Conservation (phyloP, 2,329 filamentous ascomycete species). For the Reticulascus tulasneorum region DNA sequence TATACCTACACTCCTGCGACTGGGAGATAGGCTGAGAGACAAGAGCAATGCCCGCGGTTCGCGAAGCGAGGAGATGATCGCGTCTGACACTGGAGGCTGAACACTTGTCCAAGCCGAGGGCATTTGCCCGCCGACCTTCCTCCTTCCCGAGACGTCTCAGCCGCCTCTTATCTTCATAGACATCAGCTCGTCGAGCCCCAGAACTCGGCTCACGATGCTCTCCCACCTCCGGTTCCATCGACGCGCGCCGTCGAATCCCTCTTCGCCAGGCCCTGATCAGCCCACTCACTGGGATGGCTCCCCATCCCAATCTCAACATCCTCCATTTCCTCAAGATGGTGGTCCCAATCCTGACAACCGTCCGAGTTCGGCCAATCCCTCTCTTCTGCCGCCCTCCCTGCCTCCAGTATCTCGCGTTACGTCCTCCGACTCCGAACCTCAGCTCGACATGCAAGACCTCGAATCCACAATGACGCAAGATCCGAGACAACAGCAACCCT, state of each 20-base stretch:
- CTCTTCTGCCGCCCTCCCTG: constrained; percentile 42
- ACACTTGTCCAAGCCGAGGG: constrained; percentile 8
- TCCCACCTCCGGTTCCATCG: constrained; percentile 57
- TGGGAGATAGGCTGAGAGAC: too few relatives aligned
- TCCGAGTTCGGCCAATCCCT: constrained; percentile 26
- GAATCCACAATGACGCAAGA: constrained; percentile 11
- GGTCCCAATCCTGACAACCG: constrained; percentile 29
- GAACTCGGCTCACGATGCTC: constrained; percentile 32
- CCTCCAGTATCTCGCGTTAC: constrained; percentile 49
- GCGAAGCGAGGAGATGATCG: constrained; percentile 14
- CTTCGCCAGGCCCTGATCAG: constrained; percentile 48
- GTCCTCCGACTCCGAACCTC: constrained; percentile 30
- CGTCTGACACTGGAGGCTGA: constrained; percentile 9
- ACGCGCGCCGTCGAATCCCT: constrained; percentile 51
- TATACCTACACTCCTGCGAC: too few relatives aligned
- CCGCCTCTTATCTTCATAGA: not conserved
- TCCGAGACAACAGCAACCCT: constrained; percentile 16
- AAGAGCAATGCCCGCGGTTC: too few relatives aligned
- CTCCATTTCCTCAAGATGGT: constrained; percentile 37
- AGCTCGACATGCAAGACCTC: constrained; percentile 10
- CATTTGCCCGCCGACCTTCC: not conserved
- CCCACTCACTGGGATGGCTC: constrained; percentile 27
- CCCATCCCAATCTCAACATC: constrained; percentile 31
- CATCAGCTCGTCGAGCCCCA: constrained; percentile 4
- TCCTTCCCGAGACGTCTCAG: not conserved